phyloP scores from a whole-genome alignment of 108 stramenopile genomes.

The Pseudonitzschia multiseries region DNA sequence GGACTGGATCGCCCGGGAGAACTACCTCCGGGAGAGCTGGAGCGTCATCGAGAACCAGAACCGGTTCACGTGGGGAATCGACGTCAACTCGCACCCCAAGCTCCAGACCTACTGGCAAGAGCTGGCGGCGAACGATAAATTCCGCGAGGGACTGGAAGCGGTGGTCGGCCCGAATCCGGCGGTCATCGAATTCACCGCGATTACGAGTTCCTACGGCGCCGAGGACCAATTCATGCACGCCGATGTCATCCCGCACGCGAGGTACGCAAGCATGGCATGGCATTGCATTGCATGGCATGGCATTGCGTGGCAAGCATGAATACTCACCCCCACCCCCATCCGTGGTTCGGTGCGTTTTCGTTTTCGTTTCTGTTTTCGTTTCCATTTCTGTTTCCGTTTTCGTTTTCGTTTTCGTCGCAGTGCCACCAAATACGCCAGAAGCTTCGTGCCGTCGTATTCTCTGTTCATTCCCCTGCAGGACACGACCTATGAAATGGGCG shows the following conservation, averaged over 20 bases:
- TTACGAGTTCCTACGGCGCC: conserved; percentile 58
- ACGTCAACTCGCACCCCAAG: conserved; percentile 45
- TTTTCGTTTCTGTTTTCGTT: no score
- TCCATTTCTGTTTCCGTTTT: no score
- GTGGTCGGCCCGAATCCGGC: conserved; percentile 61
- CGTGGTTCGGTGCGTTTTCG: no score
- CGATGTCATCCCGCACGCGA: conserved; percentile 45
- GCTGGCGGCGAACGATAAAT: conserved; percentile 33
- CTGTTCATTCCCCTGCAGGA: conserved; percentile 55
- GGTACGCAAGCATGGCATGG: not conserved
- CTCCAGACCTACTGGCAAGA: conserved; percentile 47
- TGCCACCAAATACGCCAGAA: conserved; percentile 39
- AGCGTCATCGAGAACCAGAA: conserved; percentile 51
- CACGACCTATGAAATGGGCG: conserved; percentile 56
- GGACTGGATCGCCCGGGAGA: conserved; percentile 49
- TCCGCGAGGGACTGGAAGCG: conserved; percentile 38
- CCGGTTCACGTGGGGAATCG: conserved; percentile 53
- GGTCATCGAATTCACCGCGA: conserved; percentile 63
- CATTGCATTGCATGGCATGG: not conserved
- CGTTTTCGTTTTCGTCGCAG: not conserved
- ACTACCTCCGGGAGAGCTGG: conserved; percentile 35
- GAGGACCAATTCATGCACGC: conserved; percentile 46
- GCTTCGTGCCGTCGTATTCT: conserved; percentile 55
- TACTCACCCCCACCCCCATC: no score
- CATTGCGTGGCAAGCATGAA: not conserved